Evolutionary conservation across 2,329 filamentous ascomycete genomes (phyloP), one percentile per base, ranked within the genome.

Genomic region (Periconia sp.): DNA sequence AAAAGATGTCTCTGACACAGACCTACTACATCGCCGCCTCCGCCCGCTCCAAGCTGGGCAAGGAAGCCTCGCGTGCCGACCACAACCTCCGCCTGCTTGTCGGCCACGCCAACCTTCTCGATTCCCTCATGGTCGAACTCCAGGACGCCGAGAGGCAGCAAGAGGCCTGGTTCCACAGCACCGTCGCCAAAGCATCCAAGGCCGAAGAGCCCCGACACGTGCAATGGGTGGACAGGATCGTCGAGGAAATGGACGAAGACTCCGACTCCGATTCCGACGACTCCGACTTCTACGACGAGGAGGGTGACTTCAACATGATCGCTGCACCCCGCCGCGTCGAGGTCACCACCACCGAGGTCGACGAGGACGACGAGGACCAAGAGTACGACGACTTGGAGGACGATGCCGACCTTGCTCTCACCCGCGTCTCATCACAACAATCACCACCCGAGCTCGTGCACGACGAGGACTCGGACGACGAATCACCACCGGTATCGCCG

Each of bases 1-100:
- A 92, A 78, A 92, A 89, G 79, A 97, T 97, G 94, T 95, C 90
- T 75, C 89, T 97, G 80, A 95, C 93, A 27, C 92, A 97, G 79
- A 97, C 93, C 58, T 99, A 97, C 88, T 96, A 91, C 81, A 89
- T 97, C 69, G 94, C 94, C 74, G 92, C 96, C 83, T 93, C 92
- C 78, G 94, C 94, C 73, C 87, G 94, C 76, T 89, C 88, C 68
- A 99, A 99, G 91, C 92, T 99, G 72, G 92, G 92, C 62, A 85
- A 84, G 61, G 93, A 97, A 81, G 94, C 94, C 80, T 86, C 87
- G 76, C 88, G 89, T 70, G 82, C 91, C 68, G 93, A 97, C 74
- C 94, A 97, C 83, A 87, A 97, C 81, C 90, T 99, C 60, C 88
- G 93, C 72, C 86, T 95, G 44, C 89, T 99, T 56, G 94, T 99